Evolutionary conservation across 176 grass and related monocot species (phyloP), one percentile per base, ranked within the genome.

Genomic region (Musa itinerans): DNA sequence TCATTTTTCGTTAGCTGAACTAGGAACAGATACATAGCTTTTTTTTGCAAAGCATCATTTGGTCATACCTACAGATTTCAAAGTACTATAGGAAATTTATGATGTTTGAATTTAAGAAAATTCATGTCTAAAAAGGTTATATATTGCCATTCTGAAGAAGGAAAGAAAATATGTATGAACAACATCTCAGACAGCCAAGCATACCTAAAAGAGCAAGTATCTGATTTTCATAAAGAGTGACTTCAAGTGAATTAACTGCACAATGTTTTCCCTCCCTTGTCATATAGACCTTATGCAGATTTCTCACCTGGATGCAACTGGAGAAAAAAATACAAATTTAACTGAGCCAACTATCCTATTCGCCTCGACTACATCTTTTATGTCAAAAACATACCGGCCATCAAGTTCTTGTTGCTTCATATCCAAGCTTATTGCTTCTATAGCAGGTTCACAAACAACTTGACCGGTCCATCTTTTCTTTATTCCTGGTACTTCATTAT

Each of bases 191-290:
- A 43, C 26, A 62, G 51, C 52, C 17, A 82, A 2, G 13, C 73
- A 17, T 78, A 86, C 84, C 84, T 62, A 86, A 68, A 86, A 86
- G 84, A 66, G 84, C 78, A 78, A 86, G 84, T 78, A 86, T 82
- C 57, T 86, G 84, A 68, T 86, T 86, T 78, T 86, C 84, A 63
- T 59, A 82, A 19, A 86, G 75, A 58, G 84, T 86, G 49, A 86
- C 79, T 49, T 82, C 75, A 57, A 86, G 84, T 68, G 79, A 82
- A 59, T 86, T 74, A 25, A 86, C 79, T 53, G 84, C 84, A 82
- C 79, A 86, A 75, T 69, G 82, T 50, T 72, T 74, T 70, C 79
- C 74, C 66, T 81, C 81, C 69, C 82, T 82, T 69, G 73, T 74
- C 53, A 56, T 74, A 68, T 86, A 86, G 61, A 86, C 68, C 78